Evolutionary conservation across 257 asterid genomes (phyloP).

Genomic region (Lycium barbarum): DNA sequence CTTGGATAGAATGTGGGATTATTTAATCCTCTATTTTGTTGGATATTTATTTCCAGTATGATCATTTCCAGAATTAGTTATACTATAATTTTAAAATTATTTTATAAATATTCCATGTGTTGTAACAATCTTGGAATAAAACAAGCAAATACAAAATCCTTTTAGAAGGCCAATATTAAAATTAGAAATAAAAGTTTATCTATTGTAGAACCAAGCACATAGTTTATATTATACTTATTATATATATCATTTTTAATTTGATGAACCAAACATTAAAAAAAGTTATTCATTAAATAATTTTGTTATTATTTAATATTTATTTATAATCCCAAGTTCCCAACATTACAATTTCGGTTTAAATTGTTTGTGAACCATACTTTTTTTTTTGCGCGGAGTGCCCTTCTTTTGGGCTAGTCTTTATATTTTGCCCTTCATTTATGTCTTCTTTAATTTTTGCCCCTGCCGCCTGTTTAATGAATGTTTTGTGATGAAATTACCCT

Average conservation of each 20-base stretch:
- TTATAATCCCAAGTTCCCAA: not conserved
- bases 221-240: not conserved
- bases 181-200: not conserved
- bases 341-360: not conserved
- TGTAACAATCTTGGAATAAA: not conserved
- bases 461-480: too few relatives aligned
- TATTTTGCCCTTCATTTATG: too few relatives aligned
- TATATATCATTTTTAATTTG: not conserved
- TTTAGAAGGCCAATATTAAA: not conserved
- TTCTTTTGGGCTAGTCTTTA: too few relatives aligned
- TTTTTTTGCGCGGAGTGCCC: too few relatives aligned
- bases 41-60: not conserved
- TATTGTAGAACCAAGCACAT: not conserved
- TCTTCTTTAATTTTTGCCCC: too few relatives aligned
- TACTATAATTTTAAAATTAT: not conserved
- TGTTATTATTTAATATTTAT: not conserved
- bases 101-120: not conserved
- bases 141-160: not conserved
- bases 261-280: not conserved
- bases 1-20: not conserved
- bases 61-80: not conserved
- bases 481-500: too few relatives aligned
- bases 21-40: not conserved
- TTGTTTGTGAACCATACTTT: not conserved
- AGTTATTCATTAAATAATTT: not conserved